phyloP scores from a whole-genome alignment of 2,329 filamentous ascomycete species.

The Drechslerella coelobrocha region DNA sequence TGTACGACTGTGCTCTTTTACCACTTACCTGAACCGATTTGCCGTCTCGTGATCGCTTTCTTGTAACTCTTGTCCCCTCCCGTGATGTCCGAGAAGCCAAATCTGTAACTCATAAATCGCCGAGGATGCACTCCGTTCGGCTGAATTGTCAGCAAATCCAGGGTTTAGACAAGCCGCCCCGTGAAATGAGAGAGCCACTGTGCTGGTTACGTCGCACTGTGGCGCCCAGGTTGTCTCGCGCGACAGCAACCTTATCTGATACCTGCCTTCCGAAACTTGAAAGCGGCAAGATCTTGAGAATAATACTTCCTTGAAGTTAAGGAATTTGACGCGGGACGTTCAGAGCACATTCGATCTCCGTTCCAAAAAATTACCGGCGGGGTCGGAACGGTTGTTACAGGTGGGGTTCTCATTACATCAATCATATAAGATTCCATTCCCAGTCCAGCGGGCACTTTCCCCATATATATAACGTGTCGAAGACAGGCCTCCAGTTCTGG shows the following conservation, averaged over 20 bases:
- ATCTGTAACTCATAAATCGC: conserved; percentile 34
- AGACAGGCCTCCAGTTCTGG: neutral
- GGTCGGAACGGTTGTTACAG: conserved; percentile 28
- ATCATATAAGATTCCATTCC: neutral
- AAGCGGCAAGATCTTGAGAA: neutral
- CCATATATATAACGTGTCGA: conserved; percentile 2
- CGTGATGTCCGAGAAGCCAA: conserved; percentile 11
- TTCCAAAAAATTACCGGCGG: neutral
- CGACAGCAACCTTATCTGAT: conserved; percentile 15
- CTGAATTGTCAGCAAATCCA: conserved; percentile 47
- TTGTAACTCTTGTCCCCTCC: conserved; percentile 14
- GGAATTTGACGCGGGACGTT: too few relatives aligned
- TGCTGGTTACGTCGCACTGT: neutral
- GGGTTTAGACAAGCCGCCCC: conserved; percentile 23
- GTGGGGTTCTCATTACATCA: conserved; percentile 23
- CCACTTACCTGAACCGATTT: conserved; percentile 44
- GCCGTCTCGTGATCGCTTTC: conserved; percentile 46
- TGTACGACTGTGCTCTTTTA: conserved; percentile 28
- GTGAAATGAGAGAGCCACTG: conserved; percentile 26
- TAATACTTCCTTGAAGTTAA: conserved; percentile 31
- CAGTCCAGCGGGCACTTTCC: conserved; percentile 28
- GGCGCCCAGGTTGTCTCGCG: neutral
- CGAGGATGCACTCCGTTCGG: conserved; percentile 51
- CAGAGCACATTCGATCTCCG: neutral
- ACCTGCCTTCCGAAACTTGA: conserved; percentile 26